These are phyloP conservation scores for Solanum sitiens DNA, from an alignment of 257 asterid species.

Conservation along the genomic window DNA sequence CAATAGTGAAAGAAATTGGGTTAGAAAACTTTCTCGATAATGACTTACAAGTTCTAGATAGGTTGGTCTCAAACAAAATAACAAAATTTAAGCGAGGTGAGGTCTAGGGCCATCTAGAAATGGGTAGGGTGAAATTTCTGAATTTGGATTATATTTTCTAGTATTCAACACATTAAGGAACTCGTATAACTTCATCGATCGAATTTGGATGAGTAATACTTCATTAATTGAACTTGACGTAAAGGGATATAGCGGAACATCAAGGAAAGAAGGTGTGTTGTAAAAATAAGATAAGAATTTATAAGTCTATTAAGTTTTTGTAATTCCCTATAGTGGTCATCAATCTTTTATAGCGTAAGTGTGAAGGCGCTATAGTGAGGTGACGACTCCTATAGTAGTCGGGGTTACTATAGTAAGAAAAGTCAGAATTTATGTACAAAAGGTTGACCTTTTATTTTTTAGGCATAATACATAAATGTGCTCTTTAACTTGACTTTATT, in stretches of 20 bases:
- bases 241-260: neutral
- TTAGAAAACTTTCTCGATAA: too few species aligned
- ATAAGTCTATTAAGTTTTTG: neutral
- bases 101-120: neutral
- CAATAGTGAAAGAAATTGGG: neutral
- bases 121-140: neutral
- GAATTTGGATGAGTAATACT: too few species aligned
- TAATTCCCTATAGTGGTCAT: neutral
- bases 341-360: neutral
- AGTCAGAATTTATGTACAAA: neutral
- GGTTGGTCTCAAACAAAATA: neutral
- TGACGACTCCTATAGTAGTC: neutral
- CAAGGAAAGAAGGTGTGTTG: neutral
- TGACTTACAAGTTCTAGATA: neutral
- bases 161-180: neutral
- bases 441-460: too few species aligned
- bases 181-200: neutral
- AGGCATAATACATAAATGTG: too few species aligned
- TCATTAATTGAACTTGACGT: too few species aligned
- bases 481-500: too few species aligned
- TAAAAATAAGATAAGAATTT: neutral
- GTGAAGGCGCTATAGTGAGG: neutral
- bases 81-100: neutral
- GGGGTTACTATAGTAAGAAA: neutral
- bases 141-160: neutral